Conservation (phyloP, 768 basidiomycete species). For the Galerina sulciceps region DNA sequence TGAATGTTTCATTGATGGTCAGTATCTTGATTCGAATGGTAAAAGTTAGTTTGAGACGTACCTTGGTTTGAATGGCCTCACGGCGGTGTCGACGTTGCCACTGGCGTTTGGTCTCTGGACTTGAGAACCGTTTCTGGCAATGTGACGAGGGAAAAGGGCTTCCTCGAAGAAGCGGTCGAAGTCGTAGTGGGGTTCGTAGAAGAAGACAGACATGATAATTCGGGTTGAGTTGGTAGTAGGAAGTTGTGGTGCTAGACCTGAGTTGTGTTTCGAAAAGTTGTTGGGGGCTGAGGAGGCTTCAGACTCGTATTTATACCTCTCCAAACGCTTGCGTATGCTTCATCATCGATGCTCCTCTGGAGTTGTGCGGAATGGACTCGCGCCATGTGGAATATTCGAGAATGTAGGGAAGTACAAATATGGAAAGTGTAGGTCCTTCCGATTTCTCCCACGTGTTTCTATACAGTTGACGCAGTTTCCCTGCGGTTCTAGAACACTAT, state of each 20-base stretch:
- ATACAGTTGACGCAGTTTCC: too few species aligned
- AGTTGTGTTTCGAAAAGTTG: neutral
- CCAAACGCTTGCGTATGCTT: too few species aligned
- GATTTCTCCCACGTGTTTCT: neutral
- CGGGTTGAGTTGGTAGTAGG: neutral
- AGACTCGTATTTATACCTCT: neutral
- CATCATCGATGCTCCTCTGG: too few species aligned
- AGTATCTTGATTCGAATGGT: constrained; percentile 40
- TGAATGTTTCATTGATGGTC: constrained; percentile 21
- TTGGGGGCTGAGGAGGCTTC: neutral
- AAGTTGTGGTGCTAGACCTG: too few species aligned
- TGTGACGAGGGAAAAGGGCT: constrained; percentile 15
- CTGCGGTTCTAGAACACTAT: too few species aligned
- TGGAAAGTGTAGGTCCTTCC: neutral
- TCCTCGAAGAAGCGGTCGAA: constrained; percentile 49
- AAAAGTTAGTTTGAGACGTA: too few species aligned
- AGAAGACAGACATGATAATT: constrained; percentile 28
- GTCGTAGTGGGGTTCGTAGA: constrained; percentile 50
- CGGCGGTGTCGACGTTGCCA: constrained; percentile 12
- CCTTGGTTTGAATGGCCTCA: too few species aligned
- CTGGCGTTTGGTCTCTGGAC: constrained; percentile 8
- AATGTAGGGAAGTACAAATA: neutral
- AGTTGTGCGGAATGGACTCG: neutral
- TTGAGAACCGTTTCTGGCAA: neutral
- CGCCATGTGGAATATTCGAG: neutral